Percentiles rank a stretch among this genome's conserved stretches.
These are phyloP conservation scores for Komagataella populi DNA, from an alignment of 805 yeast species.

Conservation along the genomic window DNA sequence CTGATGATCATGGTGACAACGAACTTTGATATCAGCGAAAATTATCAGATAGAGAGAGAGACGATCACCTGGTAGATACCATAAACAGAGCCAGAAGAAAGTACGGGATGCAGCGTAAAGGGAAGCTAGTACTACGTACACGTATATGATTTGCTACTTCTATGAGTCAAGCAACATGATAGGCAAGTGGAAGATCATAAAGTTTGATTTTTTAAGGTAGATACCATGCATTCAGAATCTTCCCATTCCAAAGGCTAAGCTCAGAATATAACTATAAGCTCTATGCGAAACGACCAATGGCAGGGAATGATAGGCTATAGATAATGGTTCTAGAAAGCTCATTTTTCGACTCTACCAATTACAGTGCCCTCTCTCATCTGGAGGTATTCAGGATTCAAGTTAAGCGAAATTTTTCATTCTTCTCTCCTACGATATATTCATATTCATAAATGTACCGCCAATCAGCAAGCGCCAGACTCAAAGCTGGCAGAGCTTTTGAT, in stretches of 20 bases:
- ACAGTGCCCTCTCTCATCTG: background rate
- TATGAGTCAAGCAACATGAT: no score
- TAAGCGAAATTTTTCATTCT: conserved; percentile 3
- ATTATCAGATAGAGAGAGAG: background rate
- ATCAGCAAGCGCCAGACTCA: conserved; percentile 33
- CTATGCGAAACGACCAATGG: background rate
- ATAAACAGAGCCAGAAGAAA: background rate
- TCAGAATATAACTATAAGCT: no score
- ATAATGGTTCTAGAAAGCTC: background rate
- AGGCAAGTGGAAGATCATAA: no score
- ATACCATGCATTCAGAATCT: no score
- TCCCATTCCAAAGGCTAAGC: no score
- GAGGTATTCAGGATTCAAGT: conserved; percentile 2
- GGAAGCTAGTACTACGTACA: no score
- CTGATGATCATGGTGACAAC: background rate
- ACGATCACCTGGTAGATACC: background rate
- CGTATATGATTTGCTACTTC: no score
- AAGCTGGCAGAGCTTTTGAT: conserved; percentile 58
- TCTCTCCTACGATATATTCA: background rate
- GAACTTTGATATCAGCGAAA: background rate
- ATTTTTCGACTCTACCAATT: background rate
- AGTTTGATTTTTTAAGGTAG: no score
- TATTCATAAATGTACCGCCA: conserved; percentile 1
- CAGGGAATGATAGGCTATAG: background rate
- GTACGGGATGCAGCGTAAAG: background rate